phyloP scores from a whole-genome alignment of 169 alveolate genomes.

The Plasmodium inui region DNA sequence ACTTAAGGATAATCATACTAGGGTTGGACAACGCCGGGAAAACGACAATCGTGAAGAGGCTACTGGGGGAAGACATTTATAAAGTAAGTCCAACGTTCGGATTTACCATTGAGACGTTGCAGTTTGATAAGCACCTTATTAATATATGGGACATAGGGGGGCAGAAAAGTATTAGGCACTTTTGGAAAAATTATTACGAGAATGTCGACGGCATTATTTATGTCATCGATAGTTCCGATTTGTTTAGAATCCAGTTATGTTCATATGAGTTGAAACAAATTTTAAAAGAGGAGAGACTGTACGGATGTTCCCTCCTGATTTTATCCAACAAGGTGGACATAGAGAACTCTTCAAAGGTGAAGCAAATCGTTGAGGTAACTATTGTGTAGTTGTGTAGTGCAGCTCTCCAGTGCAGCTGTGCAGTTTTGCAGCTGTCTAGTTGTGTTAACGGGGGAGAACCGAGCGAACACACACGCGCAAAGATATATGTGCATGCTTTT shows the following conservation, averaged over 20 bases:
- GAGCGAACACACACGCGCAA: background rate
- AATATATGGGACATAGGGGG: slow-evolving; percentile 99
- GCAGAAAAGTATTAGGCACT: slow-evolving; percentile 97
- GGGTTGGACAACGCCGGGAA: slow-evolving; percentile 99
- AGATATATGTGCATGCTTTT: background rate
- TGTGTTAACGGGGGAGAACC: background rate
- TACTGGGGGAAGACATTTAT: slow-evolving; percentile 94
- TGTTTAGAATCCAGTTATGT: slow-evolving; percentile 95
- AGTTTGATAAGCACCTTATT: slow-evolving; percentile 86
- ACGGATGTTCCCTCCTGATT: slow-evolving; percentile 87
- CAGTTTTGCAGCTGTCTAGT: background rate
- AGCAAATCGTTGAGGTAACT: slow-evolving; percentile 76
- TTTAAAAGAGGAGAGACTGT: slow-evolving; percentile 93
- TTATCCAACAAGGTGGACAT: slow-evolving; percentile 54
- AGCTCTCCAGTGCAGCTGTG: too few species aligned
- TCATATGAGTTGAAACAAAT: slow-evolving; percentile 94
- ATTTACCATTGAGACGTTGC: slow-evolving; percentile 93
- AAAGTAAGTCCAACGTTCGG: slow-evolving; percentile 97
- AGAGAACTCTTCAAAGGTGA: slow-evolving; percentile 55
- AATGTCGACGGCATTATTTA: slow-evolving; percentile 98
- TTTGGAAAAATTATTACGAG: slow-evolving; percentile 99
- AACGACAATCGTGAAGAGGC: slow-evolving; percentile 94
- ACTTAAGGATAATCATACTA: slow-evolving; percentile 94
- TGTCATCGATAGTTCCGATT: slow-evolving; percentile 98
- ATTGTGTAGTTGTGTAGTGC: background rate